Evolutionary conservation across 768 basidiomycete genomes (phyloP).

Genomic region (Leccinum aurantiacum): DNA sequence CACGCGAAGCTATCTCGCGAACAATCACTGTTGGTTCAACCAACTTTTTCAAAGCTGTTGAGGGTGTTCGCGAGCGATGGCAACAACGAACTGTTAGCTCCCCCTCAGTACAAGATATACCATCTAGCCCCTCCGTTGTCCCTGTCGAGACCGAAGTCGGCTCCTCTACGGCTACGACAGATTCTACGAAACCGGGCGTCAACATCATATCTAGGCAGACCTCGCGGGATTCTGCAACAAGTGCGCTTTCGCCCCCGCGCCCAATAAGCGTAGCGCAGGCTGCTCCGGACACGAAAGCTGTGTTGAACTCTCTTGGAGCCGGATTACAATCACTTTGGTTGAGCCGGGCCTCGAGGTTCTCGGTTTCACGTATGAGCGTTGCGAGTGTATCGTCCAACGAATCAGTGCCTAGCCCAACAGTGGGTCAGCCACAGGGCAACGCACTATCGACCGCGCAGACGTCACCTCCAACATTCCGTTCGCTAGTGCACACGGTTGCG

Average conservation of each 20-base stretch:
- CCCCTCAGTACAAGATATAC: slow-evolving; percentile 24
- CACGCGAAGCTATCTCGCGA: slow-evolving; percentile 82
- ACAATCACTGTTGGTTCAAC: slow-evolving; percentile 74
- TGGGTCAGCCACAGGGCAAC: slow-evolving; percentile 2
- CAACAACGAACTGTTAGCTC: slow-evolving; percentile 38
- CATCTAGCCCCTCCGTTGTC: slow-evolving; percentile 18
- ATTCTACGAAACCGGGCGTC: slow-evolving; percentile 14
- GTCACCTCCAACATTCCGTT: slow-evolving; percentile 15
- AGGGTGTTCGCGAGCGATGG: slow-evolving; percentile 83
- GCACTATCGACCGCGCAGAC: not conserved
- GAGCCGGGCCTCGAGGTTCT: slow-evolving; percentile 39
- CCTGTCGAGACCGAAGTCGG: slow-evolving; percentile 33
- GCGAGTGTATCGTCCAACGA: slow-evolving; percentile 27
- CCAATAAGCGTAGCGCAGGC: slow-evolving; percentile 33
- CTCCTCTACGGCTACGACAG: slow-evolving; percentile 11
- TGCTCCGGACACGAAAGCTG: slow-evolving; percentile 34
- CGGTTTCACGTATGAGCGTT: slow-evolving; percentile 33
- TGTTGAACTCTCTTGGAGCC: slow-evolving; percentile 41
- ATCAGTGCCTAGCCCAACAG: slow-evolving; percentile 15
- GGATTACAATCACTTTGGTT: slow-evolving; percentile 52
- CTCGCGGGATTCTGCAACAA: slow-evolving; percentile 28
- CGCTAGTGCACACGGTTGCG: slow-evolving; percentile 26
- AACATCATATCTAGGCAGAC: slow-evolving; percentile 21
- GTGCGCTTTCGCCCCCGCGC: slow-evolving; percentile 14
- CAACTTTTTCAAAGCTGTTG: slow-evolving; percentile 85